Base-by-base conservation (phyloP, 129 eudicot species). In the Arctium minus region DNA sequence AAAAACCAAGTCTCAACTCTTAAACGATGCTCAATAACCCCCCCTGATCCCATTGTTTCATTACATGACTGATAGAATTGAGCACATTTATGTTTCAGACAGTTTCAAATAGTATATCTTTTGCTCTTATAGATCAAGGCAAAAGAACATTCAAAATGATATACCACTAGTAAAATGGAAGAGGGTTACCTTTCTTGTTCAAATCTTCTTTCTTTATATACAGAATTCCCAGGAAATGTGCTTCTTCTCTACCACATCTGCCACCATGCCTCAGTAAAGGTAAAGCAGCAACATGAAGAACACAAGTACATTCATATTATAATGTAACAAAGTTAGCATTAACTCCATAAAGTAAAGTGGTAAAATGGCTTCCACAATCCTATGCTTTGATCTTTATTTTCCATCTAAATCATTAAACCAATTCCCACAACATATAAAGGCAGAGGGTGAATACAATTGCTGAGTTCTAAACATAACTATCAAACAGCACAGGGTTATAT, bases 181-280 rank as follows among this genome's bases (percentile, higher is more conserved):
- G 69, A 31, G 79, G 79, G 30, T 31, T 48, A 75, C 79, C 79
- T 75, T 75, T 53, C 67, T 7, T 46, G 69, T 30, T 30, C 68
- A 30, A 74, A 30, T 75, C 68, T 75, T 46, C 38, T 69, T 30
- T 75, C 13, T 31, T 75, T 31, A 50, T 15, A 48, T 48, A 12
- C 7, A 75, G 29, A 29, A 48, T 22, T 48, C 15, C 79, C 68
- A 48, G 2, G 6, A 31, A 6, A 48, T 6, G 22, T 18, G 37
- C 11, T 75, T 75, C 65, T 75, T 53, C 64, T 50, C 62, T 50
- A 12, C 65, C 22, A 53, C 22, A 53, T 53, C 65, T 56, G 67
- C 27, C 67, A 56, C 27, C 67, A 56, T 56, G 67, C 67, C 67
- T 56, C 67, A 17, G 67, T 18, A 74, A 40, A 37, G 11, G 35